Conservation (phyloP, 2,329 filamentous ascomycete species). For the Paecilomyces sp. region DNA sequence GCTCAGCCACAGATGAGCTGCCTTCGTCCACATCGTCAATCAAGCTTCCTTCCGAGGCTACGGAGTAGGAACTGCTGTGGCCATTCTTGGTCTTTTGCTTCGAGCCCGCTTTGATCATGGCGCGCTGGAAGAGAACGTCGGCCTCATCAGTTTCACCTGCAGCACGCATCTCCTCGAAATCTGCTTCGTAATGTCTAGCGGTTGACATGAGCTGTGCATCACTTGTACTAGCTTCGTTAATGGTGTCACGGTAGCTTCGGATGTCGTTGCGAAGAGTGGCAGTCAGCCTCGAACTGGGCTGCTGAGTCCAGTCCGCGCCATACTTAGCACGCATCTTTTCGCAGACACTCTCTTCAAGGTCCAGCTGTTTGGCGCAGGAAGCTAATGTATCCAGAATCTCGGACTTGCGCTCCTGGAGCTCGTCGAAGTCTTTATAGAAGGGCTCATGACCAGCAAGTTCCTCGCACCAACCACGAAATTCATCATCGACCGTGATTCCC, state of each 20-base stretch:
- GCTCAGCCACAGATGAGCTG: conserved; percentile 72
- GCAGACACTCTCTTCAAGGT: conserved; percentile 95
- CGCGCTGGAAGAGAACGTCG: conserved; percentile 81
- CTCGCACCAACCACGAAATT: conserved; percentile 90
- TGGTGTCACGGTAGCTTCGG: conserved; percentile 75
- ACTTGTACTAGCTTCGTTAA: conserved; percentile 82
- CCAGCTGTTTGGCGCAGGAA: conserved; percentile 75
- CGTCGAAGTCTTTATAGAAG: conserved; percentile 71
- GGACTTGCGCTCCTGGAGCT: conserved; percentile 69
- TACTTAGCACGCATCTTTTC: conserved; percentile 99
- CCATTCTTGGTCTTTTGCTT: conserved; percentile 55
- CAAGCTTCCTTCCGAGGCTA: conserved; percentile 63
- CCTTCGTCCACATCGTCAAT: conserved; percentile 86
- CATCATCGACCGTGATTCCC: conserved; percentile 78
- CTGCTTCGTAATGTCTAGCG: conserved; percentile 73
- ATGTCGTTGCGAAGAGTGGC: conserved; percentile 82
- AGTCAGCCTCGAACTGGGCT: conserved; percentile 85
- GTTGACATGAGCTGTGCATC: conserved; percentile 79
- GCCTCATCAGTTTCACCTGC: conserved; percentile 82
- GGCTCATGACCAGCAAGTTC: conserved; percentile 82
- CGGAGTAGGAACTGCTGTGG: conserved; percentile 50
- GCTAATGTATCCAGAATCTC: conserved; percentile 67
- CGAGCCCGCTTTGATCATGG: conserved; percentile 69
- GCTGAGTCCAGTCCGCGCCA: conserved; percentile 91
- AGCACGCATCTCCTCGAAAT: conserved; percentile 91